Evolutionary conservation across 345 rosid species (phyloP).

Genomic region (Corchorus olitorius): DNA sequence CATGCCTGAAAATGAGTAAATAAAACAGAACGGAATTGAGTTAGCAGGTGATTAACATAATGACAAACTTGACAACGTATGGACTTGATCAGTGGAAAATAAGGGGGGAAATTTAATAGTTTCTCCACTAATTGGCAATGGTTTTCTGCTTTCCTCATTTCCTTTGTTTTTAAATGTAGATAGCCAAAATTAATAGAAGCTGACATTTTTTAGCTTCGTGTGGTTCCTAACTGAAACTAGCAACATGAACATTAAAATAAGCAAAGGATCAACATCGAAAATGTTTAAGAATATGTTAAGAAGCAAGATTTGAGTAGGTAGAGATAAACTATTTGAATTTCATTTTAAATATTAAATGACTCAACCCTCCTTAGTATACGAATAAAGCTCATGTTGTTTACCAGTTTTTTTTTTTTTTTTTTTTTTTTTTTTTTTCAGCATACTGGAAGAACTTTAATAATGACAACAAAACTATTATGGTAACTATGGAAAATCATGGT

Average conservation of each 20-base stretch:
- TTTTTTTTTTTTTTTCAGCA: neutral
- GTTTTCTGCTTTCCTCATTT: conserved; percentile 4
- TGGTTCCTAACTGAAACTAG: neutral
- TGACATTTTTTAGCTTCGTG: neutral
- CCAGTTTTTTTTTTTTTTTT: neutral
- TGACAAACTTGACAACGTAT: neutral
- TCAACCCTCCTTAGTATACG: neutral
- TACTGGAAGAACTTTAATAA: neutral
- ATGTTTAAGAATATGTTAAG: neutral
- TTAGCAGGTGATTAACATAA: conserved; percentile 7
- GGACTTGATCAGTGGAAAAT: neutral
- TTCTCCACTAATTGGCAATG: neutral
- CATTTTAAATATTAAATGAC: neutral
- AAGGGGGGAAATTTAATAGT: neutral
- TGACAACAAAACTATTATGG: neutral
- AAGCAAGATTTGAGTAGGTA: conserved; percentile 3
- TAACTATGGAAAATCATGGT: too few relatives aligned
- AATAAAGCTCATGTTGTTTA: neutral
- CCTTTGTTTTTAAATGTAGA: neutral
- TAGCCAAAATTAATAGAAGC: neutral
- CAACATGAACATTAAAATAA: neutral
- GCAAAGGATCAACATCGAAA: neutral
- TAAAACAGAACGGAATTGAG: neutral
- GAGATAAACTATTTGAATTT: neutral
- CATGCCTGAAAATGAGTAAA: conserved; percentile 68